Conservation (phyloP, 108 stramenopile genomes). For the Nannochloropsis granulata region DNA sequence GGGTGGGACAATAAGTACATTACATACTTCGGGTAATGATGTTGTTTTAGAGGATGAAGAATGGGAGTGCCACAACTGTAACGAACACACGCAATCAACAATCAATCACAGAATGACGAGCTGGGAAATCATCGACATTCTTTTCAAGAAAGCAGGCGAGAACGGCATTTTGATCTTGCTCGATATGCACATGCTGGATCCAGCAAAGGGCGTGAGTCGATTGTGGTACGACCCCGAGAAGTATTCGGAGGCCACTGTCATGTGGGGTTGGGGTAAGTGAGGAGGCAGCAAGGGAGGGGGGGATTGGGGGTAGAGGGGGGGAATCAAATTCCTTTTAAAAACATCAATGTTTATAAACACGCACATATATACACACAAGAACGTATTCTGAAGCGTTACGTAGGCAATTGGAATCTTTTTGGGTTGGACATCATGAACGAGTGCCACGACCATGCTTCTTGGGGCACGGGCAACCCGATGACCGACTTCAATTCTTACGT, state of each 20-base stretch:
- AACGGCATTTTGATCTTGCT: not conserved
- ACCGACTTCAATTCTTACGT: not conserved
- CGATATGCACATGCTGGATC: not conserved
- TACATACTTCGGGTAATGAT: no score
- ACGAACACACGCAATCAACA: no score
- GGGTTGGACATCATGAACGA: not conserved
- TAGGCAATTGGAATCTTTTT: not conserved
- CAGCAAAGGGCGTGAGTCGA: not conserved
- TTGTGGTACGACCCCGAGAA: not conserved
- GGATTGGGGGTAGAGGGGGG: not conserved
- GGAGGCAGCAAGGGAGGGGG: not conserved
- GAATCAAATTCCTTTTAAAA: not conserved
- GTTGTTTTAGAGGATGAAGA: no score
- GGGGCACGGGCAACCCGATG: not conserved
- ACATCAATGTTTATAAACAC: not conserved
- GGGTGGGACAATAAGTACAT: not conserved
- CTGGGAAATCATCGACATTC: not conserved
- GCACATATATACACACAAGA: not conserved
- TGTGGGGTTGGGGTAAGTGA: not conserved
- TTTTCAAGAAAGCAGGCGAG: not conserved
- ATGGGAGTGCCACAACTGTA: no score
- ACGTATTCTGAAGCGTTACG: not conserved
- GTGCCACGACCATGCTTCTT: not conserved
- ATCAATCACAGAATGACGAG: not conserved
- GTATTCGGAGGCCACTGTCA: not conserved